phyloP scores from a whole-genome alignment of 2,329 filamentous ascomycete species.

The Beauveria brongniartii region DNA sequence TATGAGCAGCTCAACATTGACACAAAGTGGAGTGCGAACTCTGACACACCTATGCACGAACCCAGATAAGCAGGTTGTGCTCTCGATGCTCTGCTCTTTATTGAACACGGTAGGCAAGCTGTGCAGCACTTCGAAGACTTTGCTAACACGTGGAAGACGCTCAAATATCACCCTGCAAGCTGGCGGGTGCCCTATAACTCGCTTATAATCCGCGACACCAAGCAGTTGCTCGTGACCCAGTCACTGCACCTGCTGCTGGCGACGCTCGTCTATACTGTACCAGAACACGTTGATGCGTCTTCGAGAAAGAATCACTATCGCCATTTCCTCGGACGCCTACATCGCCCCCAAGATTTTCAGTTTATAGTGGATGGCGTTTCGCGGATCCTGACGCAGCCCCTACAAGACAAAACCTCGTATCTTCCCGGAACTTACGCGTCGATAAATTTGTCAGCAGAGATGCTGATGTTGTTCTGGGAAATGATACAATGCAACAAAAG shows the following conservation, averaged over 20 bases:
- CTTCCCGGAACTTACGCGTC: conserved; percentile 75
- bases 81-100: conserved; percentile 85
- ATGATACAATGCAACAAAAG: conserved; percentile 94
- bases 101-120: conserved; percentile 69
- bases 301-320: conserved; percentile 86
- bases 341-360: conserved; percentile 93
- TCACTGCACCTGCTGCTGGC: conserved; percentile 85
- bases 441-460: conserved; percentile 84
- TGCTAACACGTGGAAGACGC: conserved; percentile 46
- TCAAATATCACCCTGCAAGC: conserved; percentile 91
- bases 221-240: conserved; percentile 85
- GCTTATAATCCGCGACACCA: conserved; percentile 82
- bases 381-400: conserved; percentile 81
- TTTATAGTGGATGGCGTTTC: conserved; percentile 95
- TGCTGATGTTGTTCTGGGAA: conserved; percentile 97
- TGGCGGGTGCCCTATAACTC: conserved; percentile 95
- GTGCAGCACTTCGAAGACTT: background rate
- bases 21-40: conserved; percentile 72
- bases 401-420: conserved; percentile 82
- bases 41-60: conserved; percentile 86
- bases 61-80: conserved; percentile 81
- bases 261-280: conserved; percentile 78
- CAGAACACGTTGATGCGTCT: conserved; percentile 57
- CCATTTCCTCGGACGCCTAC: conserved; percentile 81
- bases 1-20: conserved; percentile 69